Conservation (phyloP, 176 grass and related monocot genomes). For the Oryza meridionalis region DNA sequence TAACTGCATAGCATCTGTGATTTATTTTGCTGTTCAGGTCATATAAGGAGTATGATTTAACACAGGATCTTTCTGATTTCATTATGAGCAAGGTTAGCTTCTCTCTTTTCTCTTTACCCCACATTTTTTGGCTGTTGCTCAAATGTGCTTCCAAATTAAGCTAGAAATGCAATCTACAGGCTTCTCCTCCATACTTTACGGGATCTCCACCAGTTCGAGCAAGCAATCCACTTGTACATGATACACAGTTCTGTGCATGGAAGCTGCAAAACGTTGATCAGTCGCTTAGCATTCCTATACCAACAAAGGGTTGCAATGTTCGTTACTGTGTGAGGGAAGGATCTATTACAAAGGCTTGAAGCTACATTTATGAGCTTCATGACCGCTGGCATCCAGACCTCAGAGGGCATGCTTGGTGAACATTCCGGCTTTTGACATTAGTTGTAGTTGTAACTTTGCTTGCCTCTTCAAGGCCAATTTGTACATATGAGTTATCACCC, state of each 20-base stretch:
- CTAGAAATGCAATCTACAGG: conserved; percentile 39
- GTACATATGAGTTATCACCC: conserved; percentile 36
- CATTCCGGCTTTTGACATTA: not conserved
- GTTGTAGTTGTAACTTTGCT: conserved; percentile 35
- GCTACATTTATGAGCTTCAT: conserved; percentile 51
- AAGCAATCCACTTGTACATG: conserved; percentile 64
- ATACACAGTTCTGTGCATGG: conserved; percentile 51
- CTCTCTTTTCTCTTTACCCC: not conserved
- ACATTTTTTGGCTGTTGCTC: not conserved
- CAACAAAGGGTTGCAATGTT: conserved; percentile 23
- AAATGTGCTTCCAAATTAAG: conserved; percentile 18
- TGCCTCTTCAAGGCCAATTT: conserved; percentile 38
- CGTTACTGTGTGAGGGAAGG: conserved; percentile 16
- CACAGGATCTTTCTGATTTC: conserved; percentile 62
- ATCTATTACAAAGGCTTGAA: conserved; percentile 45
- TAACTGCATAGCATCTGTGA: not conserved
- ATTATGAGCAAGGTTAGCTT: conserved; percentile 57
- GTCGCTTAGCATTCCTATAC: conserved; percentile 45
- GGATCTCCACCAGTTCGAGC: conserved; percentile 61
- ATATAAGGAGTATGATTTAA: conserved; percentile 47
- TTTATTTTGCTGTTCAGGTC: conserved; percentile 18
- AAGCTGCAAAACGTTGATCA: conserved; percentile 44
- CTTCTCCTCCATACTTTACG: conserved; percentile 67
- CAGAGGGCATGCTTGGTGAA: not conserved
- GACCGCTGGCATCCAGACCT: not conserved